Evolutionary conservation across 2,329 filamentous ascomycete species (phyloP).

Genomic region (Epichloe gansuensis): DNA sequence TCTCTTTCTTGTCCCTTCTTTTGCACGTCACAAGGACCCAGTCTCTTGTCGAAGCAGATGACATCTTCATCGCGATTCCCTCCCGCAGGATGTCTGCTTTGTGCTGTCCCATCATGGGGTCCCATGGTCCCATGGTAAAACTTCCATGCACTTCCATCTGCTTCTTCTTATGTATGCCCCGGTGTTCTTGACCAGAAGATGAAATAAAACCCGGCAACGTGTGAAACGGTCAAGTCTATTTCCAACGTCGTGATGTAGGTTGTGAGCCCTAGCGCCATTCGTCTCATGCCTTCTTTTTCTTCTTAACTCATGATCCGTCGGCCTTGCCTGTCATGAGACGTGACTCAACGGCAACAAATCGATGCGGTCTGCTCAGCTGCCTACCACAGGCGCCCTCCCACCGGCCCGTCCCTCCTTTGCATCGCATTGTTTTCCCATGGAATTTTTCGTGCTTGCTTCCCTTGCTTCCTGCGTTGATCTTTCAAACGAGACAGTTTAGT

Average conservation of each 20-base stretch:
- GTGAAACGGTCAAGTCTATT: neutral
- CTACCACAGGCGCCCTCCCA: neutral
- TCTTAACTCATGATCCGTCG: neutral
- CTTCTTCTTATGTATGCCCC: too few relatives aligned
- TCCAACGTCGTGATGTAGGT: neutral
- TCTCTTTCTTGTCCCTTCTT: neutral
- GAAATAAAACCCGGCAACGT: too few relatives aligned
- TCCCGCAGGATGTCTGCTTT: neutral
- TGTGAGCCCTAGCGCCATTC: conserved; percentile 5
- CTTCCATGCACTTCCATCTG: too few relatives aligned
- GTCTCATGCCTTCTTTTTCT: conserved; percentile 1
- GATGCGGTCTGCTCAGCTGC: neutral
- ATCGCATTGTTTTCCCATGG: neutral
- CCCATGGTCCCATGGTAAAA: too few relatives aligned
- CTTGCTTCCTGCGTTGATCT: too few relatives aligned
- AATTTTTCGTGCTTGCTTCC: too few relatives aligned
- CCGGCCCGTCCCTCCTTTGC: neutral
- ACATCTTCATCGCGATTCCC: neutral
- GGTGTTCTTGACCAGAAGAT: too few relatives aligned
- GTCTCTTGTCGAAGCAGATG: neutral
- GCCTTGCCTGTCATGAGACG: neutral
- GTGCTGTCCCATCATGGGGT: too few relatives aligned
- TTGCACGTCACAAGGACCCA: neutral
- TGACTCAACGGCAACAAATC: neutral
- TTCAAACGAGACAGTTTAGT: too few relatives aligned